Evolutionary conservation across 129 eudicot genomes (phyloP).

Genomic region (Escallonia rubra): DNA sequence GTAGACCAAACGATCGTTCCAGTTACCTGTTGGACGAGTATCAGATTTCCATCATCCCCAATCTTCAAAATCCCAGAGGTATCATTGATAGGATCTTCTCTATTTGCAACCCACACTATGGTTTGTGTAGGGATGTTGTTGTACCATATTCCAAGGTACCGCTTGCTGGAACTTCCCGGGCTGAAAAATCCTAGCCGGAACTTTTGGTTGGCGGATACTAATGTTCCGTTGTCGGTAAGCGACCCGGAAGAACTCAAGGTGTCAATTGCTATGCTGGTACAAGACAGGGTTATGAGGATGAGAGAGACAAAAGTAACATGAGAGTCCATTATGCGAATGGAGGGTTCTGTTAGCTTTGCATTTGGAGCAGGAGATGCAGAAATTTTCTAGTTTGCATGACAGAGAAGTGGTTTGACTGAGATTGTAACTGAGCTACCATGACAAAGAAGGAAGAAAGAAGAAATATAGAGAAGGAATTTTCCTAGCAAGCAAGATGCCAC

Average conservation of each 20-base stretch:
- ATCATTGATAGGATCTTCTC: slow-evolving; percentile 7
- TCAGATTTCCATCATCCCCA: slow-evolving; percentile 9
- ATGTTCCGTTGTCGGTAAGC: background rate
- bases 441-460: background rate
- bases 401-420: background rate
- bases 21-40: background rate
- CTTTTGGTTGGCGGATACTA: slow-evolving; percentile 4
- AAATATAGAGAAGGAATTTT: background rate
- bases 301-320: no score
- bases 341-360: no score
- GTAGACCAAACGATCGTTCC: slow-evolving; percentile 3
- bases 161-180: slow-evolving; percentile 9
- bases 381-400: background rate
- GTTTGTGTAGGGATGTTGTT: background rate
- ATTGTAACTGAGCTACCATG: background rate
- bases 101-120: slow-evolving; percentile 14
- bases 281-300: no score
- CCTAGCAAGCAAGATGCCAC: no score
- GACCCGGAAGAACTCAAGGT: background rate
- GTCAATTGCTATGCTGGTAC: background rate
- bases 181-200: slow-evolving; percentile 25
- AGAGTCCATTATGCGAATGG: no score
- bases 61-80: slow-evolving; percentile 3
- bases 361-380: background rate
- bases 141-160: slow-evolving; percentile 24